Conservation (phyloP, 2,329 filamentous ascomycete species). For the Neofusicoccum umdonicola region DNA sequence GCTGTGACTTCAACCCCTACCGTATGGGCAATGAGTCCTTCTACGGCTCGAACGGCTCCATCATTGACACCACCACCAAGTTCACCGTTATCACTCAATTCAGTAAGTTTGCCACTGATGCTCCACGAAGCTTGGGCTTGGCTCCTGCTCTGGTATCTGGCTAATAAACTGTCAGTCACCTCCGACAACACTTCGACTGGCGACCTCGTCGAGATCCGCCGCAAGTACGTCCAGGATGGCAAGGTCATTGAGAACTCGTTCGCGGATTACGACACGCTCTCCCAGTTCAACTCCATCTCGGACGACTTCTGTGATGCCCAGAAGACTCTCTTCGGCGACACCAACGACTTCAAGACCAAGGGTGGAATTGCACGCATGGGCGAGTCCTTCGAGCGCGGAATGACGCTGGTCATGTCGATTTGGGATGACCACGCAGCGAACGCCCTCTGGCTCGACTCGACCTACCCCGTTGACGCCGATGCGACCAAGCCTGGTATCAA, state of each 20-base stretch:
- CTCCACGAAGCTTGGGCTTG: no score
- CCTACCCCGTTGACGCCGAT: conserved; percentile 52
- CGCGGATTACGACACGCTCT: conserved; percentile 45
- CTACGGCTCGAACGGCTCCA: conserved; percentile 56
- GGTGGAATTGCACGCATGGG: conserved; percentile 59
- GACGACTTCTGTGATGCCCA: conserved; percentile 57
- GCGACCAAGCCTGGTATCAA: conserved; percentile 32
- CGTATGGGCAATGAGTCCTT: conserved; percentile 63
- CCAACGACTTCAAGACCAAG: conserved; percentile 51
- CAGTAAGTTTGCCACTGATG: conserved; percentile 19
- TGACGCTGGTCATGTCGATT: conserved; percentile 54
- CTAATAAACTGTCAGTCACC: neutral
- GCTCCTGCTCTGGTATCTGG: neutral
- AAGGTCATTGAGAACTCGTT: conserved; percentile 48
- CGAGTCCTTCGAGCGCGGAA: conserved; percentile 54
- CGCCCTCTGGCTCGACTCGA: conserved; percentile 75
- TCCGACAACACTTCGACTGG: conserved; percentile 24
- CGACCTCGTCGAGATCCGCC: conserved; percentile 45
- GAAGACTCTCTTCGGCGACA: conserved; percentile 57
- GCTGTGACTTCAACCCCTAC: conserved; percentile 63
- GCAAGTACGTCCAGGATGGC: conserved; percentile 52
- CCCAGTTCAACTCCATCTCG: conserved; percentile 53
- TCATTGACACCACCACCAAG: conserved; percentile 42
- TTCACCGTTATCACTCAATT: conserved; percentile 55
- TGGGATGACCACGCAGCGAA: conserved; percentile 65